phyloP scores from a whole-genome alignment of 2,329 filamentous ascomycete species.

The Ceratocystis eucalypticola region DNA sequence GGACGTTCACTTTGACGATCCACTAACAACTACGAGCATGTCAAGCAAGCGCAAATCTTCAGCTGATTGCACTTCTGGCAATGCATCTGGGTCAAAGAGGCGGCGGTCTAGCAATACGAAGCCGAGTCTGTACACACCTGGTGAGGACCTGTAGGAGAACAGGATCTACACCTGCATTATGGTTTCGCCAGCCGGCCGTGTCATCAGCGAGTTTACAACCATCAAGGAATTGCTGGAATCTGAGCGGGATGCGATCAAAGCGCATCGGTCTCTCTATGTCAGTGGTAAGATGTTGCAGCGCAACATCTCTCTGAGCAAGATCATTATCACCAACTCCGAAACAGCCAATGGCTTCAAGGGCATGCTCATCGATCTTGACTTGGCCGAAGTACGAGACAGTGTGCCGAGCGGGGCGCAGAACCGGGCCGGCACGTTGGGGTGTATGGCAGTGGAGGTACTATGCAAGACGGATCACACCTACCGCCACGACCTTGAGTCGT shows the following conservation, averaged over 20 bases:
- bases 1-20: not conserved
- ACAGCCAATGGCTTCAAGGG: not conserved
- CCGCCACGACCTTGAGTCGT: too few relatives aligned
- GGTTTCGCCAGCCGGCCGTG: too few relatives aligned
- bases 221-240: too few relatives aligned
- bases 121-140: too few relatives aligned
- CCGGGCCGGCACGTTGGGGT: not conserved
- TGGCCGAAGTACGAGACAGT: not conserved
- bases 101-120: too few relatives aligned
- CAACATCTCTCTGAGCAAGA: not conserved
- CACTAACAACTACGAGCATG: not conserved
- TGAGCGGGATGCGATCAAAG: too few relatives aligned
- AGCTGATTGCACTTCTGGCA: too few relatives aligned
- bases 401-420: not conserved
- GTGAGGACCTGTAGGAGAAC: too few relatives aligned
- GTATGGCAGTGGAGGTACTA: not conserved
- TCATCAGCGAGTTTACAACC: too few relatives aligned
- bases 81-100: too few relatives aligned
- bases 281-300: not conserved
- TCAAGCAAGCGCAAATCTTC: too few relatives aligned
- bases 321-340: not conserved
- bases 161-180: too few relatives aligned
- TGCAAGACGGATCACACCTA: not conserved
- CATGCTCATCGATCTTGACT: not conserved
- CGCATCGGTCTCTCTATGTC: not conserved